These are phyloP conservation scores for Mycena crocata DNA, from an alignment of 768 basidiomycete genomes.

Conservation along the genomic window DNA sequence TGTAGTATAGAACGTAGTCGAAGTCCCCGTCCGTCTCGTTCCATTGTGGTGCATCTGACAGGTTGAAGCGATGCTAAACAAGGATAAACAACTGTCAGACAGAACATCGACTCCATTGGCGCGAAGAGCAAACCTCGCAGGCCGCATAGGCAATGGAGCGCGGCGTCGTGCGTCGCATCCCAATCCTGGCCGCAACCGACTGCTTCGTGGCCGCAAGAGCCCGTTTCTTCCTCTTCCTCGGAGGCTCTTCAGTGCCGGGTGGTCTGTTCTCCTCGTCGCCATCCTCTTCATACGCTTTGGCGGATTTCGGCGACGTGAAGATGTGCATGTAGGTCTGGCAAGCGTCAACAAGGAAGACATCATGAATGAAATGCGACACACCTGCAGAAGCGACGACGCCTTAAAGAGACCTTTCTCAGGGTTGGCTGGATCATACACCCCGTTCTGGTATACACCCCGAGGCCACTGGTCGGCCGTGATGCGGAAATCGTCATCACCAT, in stretches of 20 bases:
- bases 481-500: conserved; percentile 17
- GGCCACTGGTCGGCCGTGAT: conserved; percentile 27
- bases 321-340: conserved; percentile 20
- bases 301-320: conserved; percentile 15
- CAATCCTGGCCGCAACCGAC: conserved; percentile 18
- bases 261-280: conserved; percentile 2
- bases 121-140: conserved; percentile 38
- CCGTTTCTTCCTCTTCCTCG: conserved; percentile 1
- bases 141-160: conserved; percentile 46
- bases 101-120: conserved; percentile 28
- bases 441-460: conserved; percentile 31
- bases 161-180: conserved; percentile 36
- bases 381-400: conserved; percentile 37
- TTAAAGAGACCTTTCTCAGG: conserved; percentile 37
- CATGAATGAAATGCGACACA: conserved; percentile 18
- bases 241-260: neutral
- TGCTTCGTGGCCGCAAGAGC: neutral
- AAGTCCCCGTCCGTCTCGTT: conserved; percentile 32
- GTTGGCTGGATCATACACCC: conserved; percentile 15
- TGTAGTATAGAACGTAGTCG: conserved; percentile 31
- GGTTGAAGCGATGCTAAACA: conserved; percentile 37
- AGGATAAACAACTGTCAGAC: neutral
- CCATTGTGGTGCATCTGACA: conserved; percentile 33
- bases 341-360: neutral
- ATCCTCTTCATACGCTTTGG: neutral